Evolutionary conservation across 768 basidiomycete genomes (phyloP).

Genomic region (Suillus clintonianus): DNA sequence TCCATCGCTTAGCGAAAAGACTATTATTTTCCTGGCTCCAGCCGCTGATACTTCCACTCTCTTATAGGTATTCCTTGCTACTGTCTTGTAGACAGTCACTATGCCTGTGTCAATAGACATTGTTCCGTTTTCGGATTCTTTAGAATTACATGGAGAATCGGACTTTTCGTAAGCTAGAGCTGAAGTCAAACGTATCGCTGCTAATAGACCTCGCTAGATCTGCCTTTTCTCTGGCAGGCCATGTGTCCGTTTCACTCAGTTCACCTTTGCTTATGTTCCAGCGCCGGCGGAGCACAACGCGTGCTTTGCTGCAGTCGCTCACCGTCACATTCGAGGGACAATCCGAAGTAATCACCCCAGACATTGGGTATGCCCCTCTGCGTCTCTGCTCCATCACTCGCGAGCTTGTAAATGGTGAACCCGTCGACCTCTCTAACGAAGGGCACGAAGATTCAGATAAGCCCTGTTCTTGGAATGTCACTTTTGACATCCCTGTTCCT

Average conservation of each 20-base stretch:
- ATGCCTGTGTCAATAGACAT: slow-evolving; percentile 75
- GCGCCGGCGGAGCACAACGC: slow-evolving; percentile 46
- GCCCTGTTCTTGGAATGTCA: slow-evolving; percentile 69
- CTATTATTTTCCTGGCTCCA: slow-evolving; percentile 8
- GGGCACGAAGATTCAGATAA: slow-evolving; percentile 56
- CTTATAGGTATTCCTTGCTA: slow-evolving; percentile 12
- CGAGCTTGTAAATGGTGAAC: slow-evolving; percentile 51
- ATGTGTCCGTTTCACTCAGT: slow-evolving; percentile 66
- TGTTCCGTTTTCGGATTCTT: slow-evolving; percentile 51
- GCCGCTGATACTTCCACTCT: slow-evolving; percentile 16
- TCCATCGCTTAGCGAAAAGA: not conserved
- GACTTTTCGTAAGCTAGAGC: slow-evolving; percentile 56
- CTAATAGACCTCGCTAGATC: slow-evolving; percentile 49
- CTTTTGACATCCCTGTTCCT: slow-evolving; percentile 83
- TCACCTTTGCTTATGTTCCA: slow-evolving; percentile 60
- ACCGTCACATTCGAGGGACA: slow-evolving; percentile 84
- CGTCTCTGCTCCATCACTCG: slow-evolving; percentile 70
- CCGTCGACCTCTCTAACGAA: slow-evolving; percentile 65
- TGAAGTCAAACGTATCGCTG: slow-evolving; percentile 8
- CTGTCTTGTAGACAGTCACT: slow-evolving; percentile 15
- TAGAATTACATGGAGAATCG: slow-evolving; percentile 74
- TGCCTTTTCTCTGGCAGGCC: slow-evolving; percentile 85
- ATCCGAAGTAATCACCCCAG: slow-evolving; percentile 67
- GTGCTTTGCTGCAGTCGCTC: slow-evolving; percentile 67
- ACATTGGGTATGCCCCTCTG: slow-evolving; percentile 64